Percentiles rank a stretch among this genome's conserved stretches.
Conservation (phyloP, 345 rosid genomes). For the Cardiospermum halicacabum region DNA sequence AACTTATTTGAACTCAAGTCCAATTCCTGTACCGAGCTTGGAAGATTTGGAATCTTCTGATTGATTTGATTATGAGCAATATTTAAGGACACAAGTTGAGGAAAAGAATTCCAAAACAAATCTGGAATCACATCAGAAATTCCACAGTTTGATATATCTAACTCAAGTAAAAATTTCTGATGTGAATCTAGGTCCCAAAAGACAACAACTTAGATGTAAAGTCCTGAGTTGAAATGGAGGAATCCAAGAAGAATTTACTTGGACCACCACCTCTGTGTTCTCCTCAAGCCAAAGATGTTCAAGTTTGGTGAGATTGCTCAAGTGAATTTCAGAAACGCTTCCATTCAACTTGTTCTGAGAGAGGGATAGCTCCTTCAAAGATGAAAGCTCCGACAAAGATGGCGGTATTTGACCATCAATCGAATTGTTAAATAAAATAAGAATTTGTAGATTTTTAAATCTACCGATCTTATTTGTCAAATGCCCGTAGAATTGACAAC, state of each 20-base stretch:
- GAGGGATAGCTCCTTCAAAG: neutral
- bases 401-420: neutral
- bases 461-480: neutral
- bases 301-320: slow-evolving; percentile 21
- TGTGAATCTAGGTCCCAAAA: slow-evolving; percentile 24
- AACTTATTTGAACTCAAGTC: slow-evolving; percentile 23
- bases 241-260: slow-evolving; percentile 20
- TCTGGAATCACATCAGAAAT: slow-evolving; percentile 23
- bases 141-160: slow-evolving; percentile 23
- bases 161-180: neutral
- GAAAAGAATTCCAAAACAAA: slow-evolving; percentile 25
- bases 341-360: neutral
- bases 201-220: slow-evolving; percentile 18
- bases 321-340: slow-evolving; percentile 17
- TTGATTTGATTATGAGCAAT: slow-evolving; percentile 24
- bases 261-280: slow-evolving; percentile 18
- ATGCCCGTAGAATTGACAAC: neutral
- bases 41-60: slow-evolving; percentile 21
- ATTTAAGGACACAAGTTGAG: neutral
- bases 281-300: slow-evolving; percentile 6
- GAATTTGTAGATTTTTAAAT: neutral
- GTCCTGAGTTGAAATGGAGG: slow-evolving; percentile 23
- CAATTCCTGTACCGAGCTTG: neutral
- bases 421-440: neutral
- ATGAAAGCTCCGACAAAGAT: neutral